Percentiles rank a stretch among this genome's conserved stretches.
phyloP scores from a whole-genome alignment of 1,284 basidiomycete genomes.

The Violaceomyces palustris region DNA sequence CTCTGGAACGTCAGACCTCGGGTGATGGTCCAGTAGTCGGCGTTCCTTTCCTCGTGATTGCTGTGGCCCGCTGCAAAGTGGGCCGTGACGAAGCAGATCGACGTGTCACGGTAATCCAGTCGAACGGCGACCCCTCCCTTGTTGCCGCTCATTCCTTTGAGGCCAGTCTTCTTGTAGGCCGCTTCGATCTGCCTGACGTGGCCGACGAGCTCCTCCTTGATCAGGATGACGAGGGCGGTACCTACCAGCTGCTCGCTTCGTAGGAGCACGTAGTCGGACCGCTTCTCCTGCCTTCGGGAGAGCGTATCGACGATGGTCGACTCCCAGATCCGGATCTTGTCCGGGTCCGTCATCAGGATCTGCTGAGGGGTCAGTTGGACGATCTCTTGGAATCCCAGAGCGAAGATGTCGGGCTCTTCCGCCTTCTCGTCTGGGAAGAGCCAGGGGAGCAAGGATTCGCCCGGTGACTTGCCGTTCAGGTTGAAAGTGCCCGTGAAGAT shows the following conservation, averaged over 20 bases:
- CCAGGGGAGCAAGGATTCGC: constrained; percentile 81
- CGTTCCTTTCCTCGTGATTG: constrained; percentile 83
- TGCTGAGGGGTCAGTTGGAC: constrained; percentile 94
- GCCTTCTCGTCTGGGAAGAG: constrained; percentile 63
- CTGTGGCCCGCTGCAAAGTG: constrained; percentile 90
- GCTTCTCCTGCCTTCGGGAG: constrained; percentile 64
- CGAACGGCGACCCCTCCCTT: constrained; percentile 83
- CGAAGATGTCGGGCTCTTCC: constrained; percentile 52
- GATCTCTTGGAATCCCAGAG: constrained; percentile 84
- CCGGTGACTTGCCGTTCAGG: constrained; percentile 77
- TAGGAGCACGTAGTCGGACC: constrained; percentile 73
- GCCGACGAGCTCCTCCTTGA: constrained; percentile 69
- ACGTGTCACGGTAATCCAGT: constrained; percentile 81
- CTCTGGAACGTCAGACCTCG: constrained; percentile 77
- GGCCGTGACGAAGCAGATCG: constrained; percentile 89
- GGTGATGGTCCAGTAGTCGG: constrained; percentile 83
- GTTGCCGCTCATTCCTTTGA: constrained; percentile 95
- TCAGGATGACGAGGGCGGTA: constrained; percentile 80
- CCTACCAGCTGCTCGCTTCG: constrained; percentile 95
- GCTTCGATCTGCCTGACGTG: constrained; percentile 87
- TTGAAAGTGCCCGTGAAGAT: constrained; percentile 94
- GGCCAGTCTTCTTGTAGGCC: constrained; percentile 88
- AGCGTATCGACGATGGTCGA: constrained; percentile 73
- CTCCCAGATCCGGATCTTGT: constrained; percentile 74
- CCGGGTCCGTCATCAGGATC: constrained; percentile 85